Conservation (phyloP, 148 eudicot genomes). For the Tetragonia tetragonoides region DNA sequence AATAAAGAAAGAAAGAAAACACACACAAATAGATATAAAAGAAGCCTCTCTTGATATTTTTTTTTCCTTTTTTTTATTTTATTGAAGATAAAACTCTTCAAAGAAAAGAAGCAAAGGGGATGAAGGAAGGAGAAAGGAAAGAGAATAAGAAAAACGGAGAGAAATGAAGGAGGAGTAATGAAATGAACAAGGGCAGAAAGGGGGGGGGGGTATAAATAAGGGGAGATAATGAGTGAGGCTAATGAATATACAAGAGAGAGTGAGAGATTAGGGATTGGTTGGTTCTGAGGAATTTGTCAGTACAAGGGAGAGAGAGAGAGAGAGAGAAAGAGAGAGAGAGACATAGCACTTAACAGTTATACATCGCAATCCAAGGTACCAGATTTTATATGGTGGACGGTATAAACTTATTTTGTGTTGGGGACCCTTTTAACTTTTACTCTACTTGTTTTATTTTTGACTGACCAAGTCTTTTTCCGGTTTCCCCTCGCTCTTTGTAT, state of each 20-base stretch:
- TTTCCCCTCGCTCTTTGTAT: no score
- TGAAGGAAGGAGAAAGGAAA: not conserved
- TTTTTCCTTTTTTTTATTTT: no score
- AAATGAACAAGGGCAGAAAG: not conserved
- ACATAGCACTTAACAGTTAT: conserved; percentile 56
- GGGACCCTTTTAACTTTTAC: no score
- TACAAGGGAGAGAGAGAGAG: not conserved
- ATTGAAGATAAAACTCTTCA: no score
- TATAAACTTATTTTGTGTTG: no score
- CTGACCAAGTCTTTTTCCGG: no score
- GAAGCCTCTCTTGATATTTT: no score
- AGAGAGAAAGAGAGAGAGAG: conserved; percentile 16
- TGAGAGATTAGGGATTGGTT: conserved; percentile 21
- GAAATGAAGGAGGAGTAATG: conserved; percentile 11
- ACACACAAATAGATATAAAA: no score
- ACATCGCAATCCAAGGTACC: conserved; percentile 55
- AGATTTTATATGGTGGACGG: no score
- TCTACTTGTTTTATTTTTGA: no score
- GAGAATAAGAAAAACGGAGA: conserved; percentile 1
- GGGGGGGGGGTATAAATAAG: conserved; percentile 9
- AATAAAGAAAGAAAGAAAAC: not conserved
- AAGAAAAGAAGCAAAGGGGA: no score
- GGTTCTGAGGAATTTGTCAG: conserved; percentile 33
- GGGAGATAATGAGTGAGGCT: not conserved
- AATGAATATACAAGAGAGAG: not conserved